A percentile compares a stretch with the other conserved stretches of the same genome.
These are phyloP conservation scores for Aspergillus asperescens DNA, from an alignment of 495 filamentous ascomycete species.

Conservation along the genomic window DNA sequence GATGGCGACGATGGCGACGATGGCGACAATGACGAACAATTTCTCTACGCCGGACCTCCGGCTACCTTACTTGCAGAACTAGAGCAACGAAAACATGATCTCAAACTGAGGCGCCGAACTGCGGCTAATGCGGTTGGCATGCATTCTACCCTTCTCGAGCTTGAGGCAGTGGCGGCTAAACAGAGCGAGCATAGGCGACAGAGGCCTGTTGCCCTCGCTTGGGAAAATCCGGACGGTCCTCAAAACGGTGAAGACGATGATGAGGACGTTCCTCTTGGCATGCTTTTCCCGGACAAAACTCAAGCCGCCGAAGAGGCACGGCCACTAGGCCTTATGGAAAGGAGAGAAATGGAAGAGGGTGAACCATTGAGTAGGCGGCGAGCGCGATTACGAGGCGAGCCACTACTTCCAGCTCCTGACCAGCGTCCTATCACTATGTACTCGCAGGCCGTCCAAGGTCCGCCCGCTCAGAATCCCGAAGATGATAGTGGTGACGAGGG, in stretches of 20 bases:
- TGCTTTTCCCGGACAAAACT: constrained; percentile 65
- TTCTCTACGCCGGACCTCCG: constrained; percentile 59
- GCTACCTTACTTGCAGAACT: constrained; percentile 91
- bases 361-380: constrained; percentile 80
- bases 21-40: constrained; percentile 31
- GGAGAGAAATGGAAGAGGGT: constrained; percentile 79
- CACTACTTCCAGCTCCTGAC: constrained; percentile 23
- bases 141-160: constrained; percentile 81
- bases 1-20: constrained; percentile 37
- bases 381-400: constrained; percentile 64
- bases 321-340: constrained; percentile 80
- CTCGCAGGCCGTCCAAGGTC: constrained; percentile 18
- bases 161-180: constrained; percentile 86
- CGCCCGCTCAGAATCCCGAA: constrained; percentile 10
- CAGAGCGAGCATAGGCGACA: constrained; percentile 68
- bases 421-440: constrained; percentile 39
- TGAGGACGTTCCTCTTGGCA: constrained; percentile 79
- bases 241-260: constrained; percentile 45
- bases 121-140: constrained; percentile 64
- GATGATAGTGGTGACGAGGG: constrained; percentile 54
- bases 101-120: constrained; percentile 68
- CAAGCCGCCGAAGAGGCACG: constrained; percentile 53
- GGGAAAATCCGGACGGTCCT: constrained; percentile 64
- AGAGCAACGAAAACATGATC: constrained; percentile 79
- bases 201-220: constrained; percentile 77